Base-by-base conservation (phyloP, 1,139 yeast genomes). In the Wickerhamomyces sp. region DNA sequence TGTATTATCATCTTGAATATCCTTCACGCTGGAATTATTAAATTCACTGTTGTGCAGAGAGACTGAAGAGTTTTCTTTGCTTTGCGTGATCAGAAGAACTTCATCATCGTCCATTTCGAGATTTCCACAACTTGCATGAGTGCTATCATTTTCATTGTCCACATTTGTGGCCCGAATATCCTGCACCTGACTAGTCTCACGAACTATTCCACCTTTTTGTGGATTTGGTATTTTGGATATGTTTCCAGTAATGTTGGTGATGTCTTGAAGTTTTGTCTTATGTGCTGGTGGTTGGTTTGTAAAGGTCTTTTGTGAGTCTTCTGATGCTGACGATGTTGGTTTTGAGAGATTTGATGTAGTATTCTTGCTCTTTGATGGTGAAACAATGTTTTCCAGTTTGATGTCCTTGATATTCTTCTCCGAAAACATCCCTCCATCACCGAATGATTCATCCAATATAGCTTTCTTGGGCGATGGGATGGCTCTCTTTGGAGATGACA, bases 361-460 rank as follows among this genome's bases (percentile, higher is more conserved):
- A n/a, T n/a, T n/a, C n/a, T 28, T 30, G 6, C 13, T n/a, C 9
- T 9, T 26, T 20, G 25, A 14, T 3, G 23, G 8, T 10, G 31
- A 34, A 8, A 36, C 26, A 3, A 38, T 12, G 3, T 17, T 13
- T 3, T 32, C 30, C 18, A 48, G n/a, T 11, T 38, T 32, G 2
- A 32, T 17, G 6, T 32, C 34, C 10, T 38, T 26, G 16, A 38
- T 10, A 21, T 40, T 43, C 20, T 42, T 41, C 1, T 31, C 14
- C 1, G 49, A 33, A 23, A 51, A 49, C 25, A 49, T 9, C 17
- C 41, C 52, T 16, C 39, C 33, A 14, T 38, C 35, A 13, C 35
- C 44, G 30, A 40, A 42, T 2, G 55, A 51, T 18, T 47, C 44
- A 19, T 51, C 54, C 23, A 51, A 29, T 4, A 50, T 39, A 24